Evolutionary conservation across 2,329 filamentous ascomycete genomes (phyloP), one percentile per base, ranked within the genome.

Genomic region (Fusarium abutilonis): DNA sequence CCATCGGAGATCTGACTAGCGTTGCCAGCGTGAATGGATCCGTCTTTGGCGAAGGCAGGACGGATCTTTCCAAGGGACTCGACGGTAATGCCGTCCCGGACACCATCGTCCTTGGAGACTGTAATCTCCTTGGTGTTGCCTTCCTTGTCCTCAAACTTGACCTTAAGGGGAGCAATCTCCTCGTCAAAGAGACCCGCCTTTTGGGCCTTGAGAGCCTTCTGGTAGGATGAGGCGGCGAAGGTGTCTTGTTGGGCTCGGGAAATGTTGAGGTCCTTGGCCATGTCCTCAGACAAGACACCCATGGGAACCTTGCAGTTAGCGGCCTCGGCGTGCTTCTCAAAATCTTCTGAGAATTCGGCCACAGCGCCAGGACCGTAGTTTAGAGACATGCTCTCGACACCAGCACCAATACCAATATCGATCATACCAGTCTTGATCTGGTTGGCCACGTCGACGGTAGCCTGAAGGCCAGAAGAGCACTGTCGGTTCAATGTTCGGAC

Each of bases 291-390:
- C 45, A 98, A 83, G 10, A 93, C 86, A 70, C 94, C 94, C 95
- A 98, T 98, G 75, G 93, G 89, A 4, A 98, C 94, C 81, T 96
- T 97, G 88, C 95, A 99, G 85, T 97, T 96, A 72, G 90, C 90
- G 21, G 93, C 86, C 74, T 95, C 89, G 64, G 87, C 84, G 82
- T 94, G 85, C 70, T 82, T 85, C 74, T 97, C 91, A 64, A 98
- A 87, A 49, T 92, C 85, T 45, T 96, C 92, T 28, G 91, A 95
- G 84, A 98, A 97, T 78, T 98, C 95, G 61, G 89, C 86, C 14
- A 98, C 94, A 60, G 95, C 95, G 40, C 82, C 83, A 21, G 94
- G 93, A 31, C 94, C 95, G 76, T 98, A 98, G 74, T 97, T 91
- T 55, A 84, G 83, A 73, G 87, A 91, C 95, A 99, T 99, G 82